A percentile compares a stretch with the other conserved stretches of the same genome.
phyloP scores from a whole-genome alignment of 805 yeast genomes.

The Ascoidea tarda region DNA sequence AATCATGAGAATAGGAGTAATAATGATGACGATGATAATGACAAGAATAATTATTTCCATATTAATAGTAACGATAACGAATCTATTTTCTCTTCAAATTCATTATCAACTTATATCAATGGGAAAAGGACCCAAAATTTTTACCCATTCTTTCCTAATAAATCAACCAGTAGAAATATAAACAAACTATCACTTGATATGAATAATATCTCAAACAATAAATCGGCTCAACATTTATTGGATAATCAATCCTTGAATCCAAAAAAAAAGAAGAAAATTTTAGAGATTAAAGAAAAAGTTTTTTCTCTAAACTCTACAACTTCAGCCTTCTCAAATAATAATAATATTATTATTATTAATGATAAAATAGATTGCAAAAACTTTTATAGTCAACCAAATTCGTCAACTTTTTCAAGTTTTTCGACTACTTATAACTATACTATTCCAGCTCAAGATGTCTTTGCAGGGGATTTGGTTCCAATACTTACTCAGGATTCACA shows the following conservation, averaged over 20 bases:
- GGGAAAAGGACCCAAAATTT: neutral
- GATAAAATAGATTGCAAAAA: no score
- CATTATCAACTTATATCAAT: neutral
- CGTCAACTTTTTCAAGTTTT: no score
- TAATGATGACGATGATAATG: no score
- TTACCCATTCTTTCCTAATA: neutral
- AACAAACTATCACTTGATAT: neutral
- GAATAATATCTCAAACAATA: neutral
- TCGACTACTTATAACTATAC: neutral
- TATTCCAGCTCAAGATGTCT: neutral
- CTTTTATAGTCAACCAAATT: no score
- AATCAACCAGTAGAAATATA: neutral
- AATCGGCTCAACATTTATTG: neutral
- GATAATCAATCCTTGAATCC: no score
- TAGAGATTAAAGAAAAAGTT: no score
- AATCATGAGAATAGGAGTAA: no score
- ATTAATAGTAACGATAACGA: neutral
- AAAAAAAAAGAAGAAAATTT: no score
- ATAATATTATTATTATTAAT: no score
- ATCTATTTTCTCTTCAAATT: neutral
- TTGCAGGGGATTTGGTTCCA: neutral
- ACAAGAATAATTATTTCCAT: no score
- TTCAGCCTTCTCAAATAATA: no score
- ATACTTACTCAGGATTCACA: conserved; percentile 1
- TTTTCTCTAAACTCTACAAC: no score